These are phyloP conservation scores for Anethum foeniculum DNA, from an alignment of 140 eudicot genomes.

Conservation along the genomic window DNA sequence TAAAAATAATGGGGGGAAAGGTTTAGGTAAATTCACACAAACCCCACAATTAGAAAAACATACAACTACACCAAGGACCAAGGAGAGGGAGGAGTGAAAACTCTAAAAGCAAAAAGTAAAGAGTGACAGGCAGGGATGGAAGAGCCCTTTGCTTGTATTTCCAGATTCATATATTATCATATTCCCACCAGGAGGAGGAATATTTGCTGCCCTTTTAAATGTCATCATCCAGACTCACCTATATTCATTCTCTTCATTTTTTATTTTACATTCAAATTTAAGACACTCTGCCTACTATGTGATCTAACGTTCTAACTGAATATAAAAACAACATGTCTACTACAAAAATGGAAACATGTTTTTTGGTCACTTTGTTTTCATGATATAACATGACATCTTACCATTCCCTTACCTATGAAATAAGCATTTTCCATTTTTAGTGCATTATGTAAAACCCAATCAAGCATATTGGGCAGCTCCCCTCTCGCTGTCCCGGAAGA, in stretches of 20 bases:
- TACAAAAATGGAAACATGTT: not conserved
- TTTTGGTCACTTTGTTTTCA: not conserved
- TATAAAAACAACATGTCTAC: not conserved
- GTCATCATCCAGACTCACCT: conserved; percentile 35
- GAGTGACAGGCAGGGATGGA: conserved; percentile 5
- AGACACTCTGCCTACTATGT: conserved; percentile 7
- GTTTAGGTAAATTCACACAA: conserved; percentile 1
- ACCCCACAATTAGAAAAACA: not conserved
- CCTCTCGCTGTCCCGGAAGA: too few species aligned
- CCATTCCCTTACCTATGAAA: not conserved
- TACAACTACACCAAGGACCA: not conserved
- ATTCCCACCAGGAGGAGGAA: conserved; percentile 13
- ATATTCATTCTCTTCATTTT: conserved; percentile 7
- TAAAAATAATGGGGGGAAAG: not conserved
- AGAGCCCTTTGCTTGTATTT: conserved; percentile 37
- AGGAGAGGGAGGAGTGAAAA: conserved; percentile 7
- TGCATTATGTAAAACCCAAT: not conserved
- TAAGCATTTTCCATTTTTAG: not conserved
- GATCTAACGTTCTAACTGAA: not conserved
- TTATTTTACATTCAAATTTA: conserved; percentile 4
- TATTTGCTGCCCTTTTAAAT: conserved; percentile 20
- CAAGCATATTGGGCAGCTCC: not conserved
- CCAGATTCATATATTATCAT: conserved; percentile 28
- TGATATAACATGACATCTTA: not conserved
- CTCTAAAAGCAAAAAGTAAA: conserved; percentile 4